Percentiles rank a stretch among this genome's conserved stretches.
Conservation (phyloP, 306 rosid species). For the Carpinus fangiana region DNA sequence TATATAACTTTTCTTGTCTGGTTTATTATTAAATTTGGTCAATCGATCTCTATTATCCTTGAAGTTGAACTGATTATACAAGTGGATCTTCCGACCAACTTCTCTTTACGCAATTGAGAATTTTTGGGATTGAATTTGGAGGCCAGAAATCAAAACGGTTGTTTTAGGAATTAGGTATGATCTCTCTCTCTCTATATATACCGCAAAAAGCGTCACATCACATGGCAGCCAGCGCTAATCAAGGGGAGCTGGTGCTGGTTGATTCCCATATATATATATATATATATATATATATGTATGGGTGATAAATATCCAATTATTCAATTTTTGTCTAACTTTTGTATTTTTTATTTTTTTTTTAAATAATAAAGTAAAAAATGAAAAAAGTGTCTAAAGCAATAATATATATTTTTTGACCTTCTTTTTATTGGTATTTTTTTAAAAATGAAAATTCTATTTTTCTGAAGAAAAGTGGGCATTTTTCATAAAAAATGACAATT, state of each 20-base stretch:
- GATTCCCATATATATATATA: neutral
- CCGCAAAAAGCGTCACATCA: neutral
- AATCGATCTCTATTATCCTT: neutral
- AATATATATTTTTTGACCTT: no score
- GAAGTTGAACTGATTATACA: neutral
- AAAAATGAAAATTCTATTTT: no score
- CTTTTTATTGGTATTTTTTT: no score
- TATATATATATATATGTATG: no score
- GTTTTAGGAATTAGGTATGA: neutral
- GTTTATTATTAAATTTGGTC: neutral
- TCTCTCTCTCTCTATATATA: neutral
- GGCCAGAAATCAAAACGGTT: neutral
- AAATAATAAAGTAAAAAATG: no score
- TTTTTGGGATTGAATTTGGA: neutral
- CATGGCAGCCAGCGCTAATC: slow-evolving; percentile 25
- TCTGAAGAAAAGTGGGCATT: no score
- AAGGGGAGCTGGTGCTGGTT: slow-evolving; percentile 11
- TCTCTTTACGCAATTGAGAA: neutral
- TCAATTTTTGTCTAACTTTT: no score
- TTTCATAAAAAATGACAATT: no score
- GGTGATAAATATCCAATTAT: no score
- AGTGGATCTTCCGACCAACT: neutral
- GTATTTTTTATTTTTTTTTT: no score
- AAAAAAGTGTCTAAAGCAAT: no score
- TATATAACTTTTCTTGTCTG: neutral